Evolutionary conservation across 129 eudicot species (phyloP), one percentile per base, ranked within the genome.

Genomic region (Flaveria trinervia): DNA sequence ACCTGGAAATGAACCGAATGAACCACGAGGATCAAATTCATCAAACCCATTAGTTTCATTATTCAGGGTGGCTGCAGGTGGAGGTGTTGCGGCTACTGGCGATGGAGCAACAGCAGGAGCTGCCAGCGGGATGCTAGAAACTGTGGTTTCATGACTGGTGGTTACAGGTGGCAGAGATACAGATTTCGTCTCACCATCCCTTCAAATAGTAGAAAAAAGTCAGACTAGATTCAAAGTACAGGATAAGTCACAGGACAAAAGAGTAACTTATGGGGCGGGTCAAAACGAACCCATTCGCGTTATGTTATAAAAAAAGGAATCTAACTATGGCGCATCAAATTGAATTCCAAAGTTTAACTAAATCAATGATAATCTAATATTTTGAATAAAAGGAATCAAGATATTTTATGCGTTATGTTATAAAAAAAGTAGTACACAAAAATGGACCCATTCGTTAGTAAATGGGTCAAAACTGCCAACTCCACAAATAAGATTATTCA

Each of bases 1-100:
- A 95, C 96, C 96, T 83, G 89, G 73, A 87, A 80, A 85, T 48
- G 96, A 70, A 73, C 88, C 86, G 67, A 82, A 85, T 22, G 97
- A 78, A 80, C 87, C 91, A 65, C 91, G 92, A 4, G 96, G 96
- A 82, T 95, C 96, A 80, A 95, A 95, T 72, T 88, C 96, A 79
- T 92, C 96, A 85, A 95, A 89, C 28, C 84, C 84, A 36, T 85
- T 86, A 64, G 52, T 82, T 74, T 81, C 92, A 57, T 69, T 65
- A 48, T 78, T 65, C 3, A 68, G 69, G 76, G 82, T 44, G 74
- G 84, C 79, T 26, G 91, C 70, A 78, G 83, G 54, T 69, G 76
- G 72, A 25, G 90, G 74, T 4, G 84, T 56, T 43, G 88, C 72
- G 0, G 84, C 69, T 67, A 76, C 74, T 36, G 86, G 82, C 2